Evolutionary conservation across 352 stramenopile genomes (phyloP), one percentile per base, ranked within the genome.

Genomic region (Sclerospora graminicola): DNA sequence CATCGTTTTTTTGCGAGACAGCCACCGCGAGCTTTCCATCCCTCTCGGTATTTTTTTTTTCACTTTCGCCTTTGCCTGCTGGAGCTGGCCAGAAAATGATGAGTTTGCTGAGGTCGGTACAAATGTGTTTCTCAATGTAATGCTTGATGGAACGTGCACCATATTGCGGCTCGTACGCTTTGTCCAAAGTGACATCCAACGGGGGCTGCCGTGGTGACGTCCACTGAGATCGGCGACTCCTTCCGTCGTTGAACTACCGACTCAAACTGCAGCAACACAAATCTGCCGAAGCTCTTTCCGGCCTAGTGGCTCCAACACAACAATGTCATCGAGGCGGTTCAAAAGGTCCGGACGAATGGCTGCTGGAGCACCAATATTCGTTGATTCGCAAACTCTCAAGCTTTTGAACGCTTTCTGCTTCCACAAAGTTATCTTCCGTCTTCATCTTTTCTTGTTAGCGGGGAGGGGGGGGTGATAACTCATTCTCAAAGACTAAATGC

Each of bases 341-440:
- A 98, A 67, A 28, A 99, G 85, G 49, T 99, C 95, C 11, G 95
- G 95, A 1, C 74, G 72, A 45, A 98, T 95, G 26, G 89, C 44
- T 86, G 66, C 37, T 73, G 56, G 49, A 98, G 88, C 27, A 98
- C 93, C n/a, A 79, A 58, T 48, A 77, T 69, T 34, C 75, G 73
- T 50, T 82, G 72, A 15, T 66, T 63, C 2, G 38, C 45, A 46
- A 88, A 88, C n/a, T n/a, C 45, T 46, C 48, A 8, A 45, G 43
- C 28, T 59, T 60, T 13, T 20, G 38, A 11, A 64, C 48, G 20
- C 14, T 57, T 15, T 62, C 46, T 2, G 63, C 57, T 10, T 51
- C 18, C 5, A 56, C 16, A 5, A 45, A 54, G 10, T 67, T 39
- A 1, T 51, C 48, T 24, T 86, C 68, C 7, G 63, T 58, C 37